Evolutionary conservation across 2,329 filamentous ascomycete genomes (phyloP), one percentile per base, ranked within the genome.

Genomic region (Magnaporthiopsis incrustans): DNA sequence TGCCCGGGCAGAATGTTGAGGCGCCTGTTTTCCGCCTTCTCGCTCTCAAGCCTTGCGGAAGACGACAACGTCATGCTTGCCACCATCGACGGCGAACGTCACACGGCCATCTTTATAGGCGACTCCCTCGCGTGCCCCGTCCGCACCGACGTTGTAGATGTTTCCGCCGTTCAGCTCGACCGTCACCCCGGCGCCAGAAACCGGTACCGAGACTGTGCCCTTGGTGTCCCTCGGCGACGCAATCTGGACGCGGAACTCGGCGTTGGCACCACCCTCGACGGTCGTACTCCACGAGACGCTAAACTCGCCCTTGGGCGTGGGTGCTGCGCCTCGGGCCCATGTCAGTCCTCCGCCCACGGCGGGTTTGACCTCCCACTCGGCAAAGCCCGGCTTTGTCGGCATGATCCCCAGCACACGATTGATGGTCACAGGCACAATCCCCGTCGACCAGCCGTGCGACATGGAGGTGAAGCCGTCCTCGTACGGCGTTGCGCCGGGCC

Each of bases 401-500:
- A 67, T 74, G 4, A 83, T 76, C 2, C 81, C 81, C 0, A 83
- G 73, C 1, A 83, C 74, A 57, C 79, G 77, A 59, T 76, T 78
- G 7, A 71, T 78, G 66, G 82, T 67, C 8, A 80, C 70, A 1
- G 81, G 79, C 58, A 81, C 78, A 22, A 83, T 73, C 7, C 81
- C 81, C 1, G 81, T 82, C 3, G 76, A 76, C 81, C 81, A 84
- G 0, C 79, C 81, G 63, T 83, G 81, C 0, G 81, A 76, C 71
- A 80, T 76, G 25, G 78, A 80, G 22, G 80, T 83, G 65, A 77
- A 82, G 0, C 70, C 76, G 1, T 70, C 76, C 68, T 82, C 76
- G 65, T 83, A 83, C 33, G 77, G 72, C 2, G 61, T 62, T 0
- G 81, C 81, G 26, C 71, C 69, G 0, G 70, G 67, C 1, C 79